phyloP scores from a whole-genome alignment of 176 grass and related monocot species.

The Triticum monococcum region DNA sequence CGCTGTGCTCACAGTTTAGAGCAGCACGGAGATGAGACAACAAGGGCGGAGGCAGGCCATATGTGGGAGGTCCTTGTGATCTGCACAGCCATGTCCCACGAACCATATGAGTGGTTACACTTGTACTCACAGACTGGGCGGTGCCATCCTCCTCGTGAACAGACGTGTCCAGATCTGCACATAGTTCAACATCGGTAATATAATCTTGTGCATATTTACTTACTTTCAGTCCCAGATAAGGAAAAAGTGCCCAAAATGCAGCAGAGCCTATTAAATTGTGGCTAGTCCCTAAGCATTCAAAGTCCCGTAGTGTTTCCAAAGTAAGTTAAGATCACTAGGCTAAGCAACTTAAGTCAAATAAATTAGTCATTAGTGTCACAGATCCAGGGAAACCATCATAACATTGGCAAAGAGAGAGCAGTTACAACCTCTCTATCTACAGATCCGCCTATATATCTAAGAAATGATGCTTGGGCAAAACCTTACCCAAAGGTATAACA shows the following conservation, averaged over 20 bases:
- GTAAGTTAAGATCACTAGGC: conserved; percentile 6
- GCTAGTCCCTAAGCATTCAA: conserved; percentile 1
- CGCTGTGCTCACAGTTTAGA: conserved; percentile 46
- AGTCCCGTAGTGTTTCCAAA: background rate
- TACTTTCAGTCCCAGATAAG: background rate
- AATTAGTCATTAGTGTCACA: conserved; percentile 4
- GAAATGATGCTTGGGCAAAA: background rate
- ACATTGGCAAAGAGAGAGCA: background rate
- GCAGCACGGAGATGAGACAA: conserved; percentile 63
- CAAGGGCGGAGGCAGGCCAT: conserved; percentile 68
- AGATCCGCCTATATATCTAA: background rate
- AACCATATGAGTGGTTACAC: conserved; percentile 65
- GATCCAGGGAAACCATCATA: background rate
- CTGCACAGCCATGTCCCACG: conserved; percentile 80
- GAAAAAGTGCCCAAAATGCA: background rate
- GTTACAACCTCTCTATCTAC: background rate
- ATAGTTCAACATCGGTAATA: background rate
- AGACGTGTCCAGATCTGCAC: conserved; percentile 70
- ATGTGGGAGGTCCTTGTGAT: conserved; percentile 27
- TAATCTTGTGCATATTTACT: conserved; percentile 9
- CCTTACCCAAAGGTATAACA: conserved; percentile 86
- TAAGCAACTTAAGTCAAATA: background rate
- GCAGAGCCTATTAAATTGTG: background rate
- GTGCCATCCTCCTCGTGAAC: conserved; percentile 33
- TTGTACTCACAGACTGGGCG: conserved; percentile 16